Base-by-base conservation (phyloP, 2,329 filamentous ascomycete species). In the Berkeleyomyces rouxiae region DNA sequence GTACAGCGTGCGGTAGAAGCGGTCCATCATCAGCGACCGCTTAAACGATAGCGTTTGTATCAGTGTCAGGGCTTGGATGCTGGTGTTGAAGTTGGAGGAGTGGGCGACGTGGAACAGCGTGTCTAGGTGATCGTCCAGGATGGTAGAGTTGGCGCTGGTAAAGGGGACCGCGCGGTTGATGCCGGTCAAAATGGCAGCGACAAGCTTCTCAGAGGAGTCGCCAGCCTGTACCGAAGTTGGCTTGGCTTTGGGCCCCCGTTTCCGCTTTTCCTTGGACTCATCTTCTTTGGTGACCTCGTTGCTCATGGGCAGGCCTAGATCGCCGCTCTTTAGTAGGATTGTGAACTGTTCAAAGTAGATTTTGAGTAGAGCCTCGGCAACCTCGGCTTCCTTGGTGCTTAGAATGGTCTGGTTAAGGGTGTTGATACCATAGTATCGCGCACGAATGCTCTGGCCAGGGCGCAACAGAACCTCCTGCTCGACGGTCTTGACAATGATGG, bases 31-130 rank as follows among this genome's bases (percentile, higher is more conserved):
- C 61, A 92, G 79, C 69, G 91, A 86, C 71, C 93, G 90, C 2
- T 85, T 82, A 1, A 84, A 79, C 0, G 90, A 88, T 37, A 99
- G 81, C 72, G 97, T 93, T 71, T 97, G 93, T 67, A 99, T 95
- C 58, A 99, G 78, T 75, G 96, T 87, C 67, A 99, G 81, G 42
- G 93, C 92, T 74, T 99, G 93, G 44, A 99, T 89, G 71, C 90
- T 93, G 0, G 93, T 99, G 75, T 97, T 99, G 80, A 99, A 97
- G 73, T 99, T 99, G 63, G 92, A 90, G 0, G 92, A 97, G 74
- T 99, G 93, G 0, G 93, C 95, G 69, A 99, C 93, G 69, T 84
- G 86, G 80, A 96, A 99, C 36, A 99, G 80, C 2, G 92, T 96
- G 71, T 97, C 87, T 63, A 99, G 82, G 70, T 99, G 92, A 64